Base-by-base conservation (phyloP, 441 rosid species). In the Brassica hybrid region DNA sequence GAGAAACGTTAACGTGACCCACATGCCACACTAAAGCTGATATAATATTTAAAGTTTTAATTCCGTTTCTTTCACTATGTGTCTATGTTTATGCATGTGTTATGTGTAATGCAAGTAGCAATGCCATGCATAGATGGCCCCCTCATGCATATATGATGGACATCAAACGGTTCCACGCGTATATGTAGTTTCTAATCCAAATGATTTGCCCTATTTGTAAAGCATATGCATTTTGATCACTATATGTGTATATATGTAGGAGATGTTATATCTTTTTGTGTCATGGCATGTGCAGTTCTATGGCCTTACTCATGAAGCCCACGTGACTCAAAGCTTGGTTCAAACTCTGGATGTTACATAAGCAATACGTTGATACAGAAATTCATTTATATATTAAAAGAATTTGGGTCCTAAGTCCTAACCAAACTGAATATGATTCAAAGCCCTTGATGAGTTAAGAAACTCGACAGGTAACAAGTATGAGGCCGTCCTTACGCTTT, bases 261-360 rank as follows among this genome's bases (percentile, higher is more conserved):
- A 57, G 45, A 72, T 72, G 81, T 50, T 66, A 72, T 67, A 67
- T 59, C 50, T 50, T 48, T 71, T 59, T 60, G 61, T 60, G 48
- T 60, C 77, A 78, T 48, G 73, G 17, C 81, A 78, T 78, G 81
- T 78, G 77, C 69, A 66, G 73, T 65, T 72, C 43, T 77, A 66
- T 77, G 76, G 69, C 50, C 50, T n/a, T 45, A 78, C 81, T 60
- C 69, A 57, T 59, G 81, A 78, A 78, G 61, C 69, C 81, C 81
- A 78, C 69, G 63, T 78, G 81, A 67, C 65, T 78, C 48, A 19
- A 59, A 48, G 69, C 13, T 72, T 67, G 34, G 57, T 72, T 34
- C 76, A 72, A 78, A 78, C 77, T 72, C 61, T n/a, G 38, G 64
- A 78, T 78, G 72, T 71, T n/a, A n/a, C n/a, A n/a, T 77, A 43